phyloP scores from a whole-genome alignment of 768 basidiomycete genomes.

The Lentinula sp. region DNA sequence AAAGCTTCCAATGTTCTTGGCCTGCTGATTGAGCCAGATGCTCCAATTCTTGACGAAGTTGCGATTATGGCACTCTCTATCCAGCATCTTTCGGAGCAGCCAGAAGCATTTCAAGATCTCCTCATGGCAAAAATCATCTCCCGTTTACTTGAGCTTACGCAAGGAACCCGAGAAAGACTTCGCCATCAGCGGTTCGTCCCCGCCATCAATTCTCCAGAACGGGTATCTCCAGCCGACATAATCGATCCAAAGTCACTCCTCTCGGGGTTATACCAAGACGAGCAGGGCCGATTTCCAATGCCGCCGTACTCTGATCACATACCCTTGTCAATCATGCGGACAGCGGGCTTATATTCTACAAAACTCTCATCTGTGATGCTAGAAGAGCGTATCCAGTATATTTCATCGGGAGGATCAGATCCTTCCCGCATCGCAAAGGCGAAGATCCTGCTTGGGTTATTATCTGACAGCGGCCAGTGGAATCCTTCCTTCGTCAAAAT shows the following conservation, averaged over 20 bases:
- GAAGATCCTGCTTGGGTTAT: neutral
- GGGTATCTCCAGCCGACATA: slow-evolving; percentile 16
- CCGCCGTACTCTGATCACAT: neutral
- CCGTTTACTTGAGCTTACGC: slow-evolving; percentile 8
- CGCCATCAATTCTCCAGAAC: neutral
- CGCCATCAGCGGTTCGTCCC: slow-evolving; percentile 8
- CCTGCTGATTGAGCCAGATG: neutral
- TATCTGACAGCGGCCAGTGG: slow-evolving; percentile 8
- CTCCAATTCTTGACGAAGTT: slow-evolving; percentile 8
- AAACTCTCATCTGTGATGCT: slow-evolving; percentile 24
- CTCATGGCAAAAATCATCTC: slow-evolving; percentile 11
- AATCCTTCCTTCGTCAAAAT: slow-evolving; percentile 12
- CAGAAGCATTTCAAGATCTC: slow-evolving; percentile 7
- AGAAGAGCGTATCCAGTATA: slow-evolving; percentile 28
- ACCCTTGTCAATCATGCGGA: slow-evolving; percentile 15
- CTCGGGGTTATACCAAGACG: slow-evolving; percentile 18
- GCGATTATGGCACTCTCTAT: slow-evolving; percentile 12
- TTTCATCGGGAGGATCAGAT: slow-evolving; percentile 16
- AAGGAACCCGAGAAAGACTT: slow-evolving; percentile 5
- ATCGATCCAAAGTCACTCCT: slow-evolving; percentile 27
- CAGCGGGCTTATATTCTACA: slow-evolving; percentile 19
- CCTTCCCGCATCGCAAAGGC: no score
- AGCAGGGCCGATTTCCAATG: slow-evolving; percentile 11
- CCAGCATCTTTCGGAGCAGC: slow-evolving; percentile 8
- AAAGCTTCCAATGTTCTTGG: slow-evolving; percentile 5